These are phyloP conservation scores for Aristolochia fimbriata DNA, from an alignment of 164 flowering plant genomes.

Conservation along the genomic window DNA sequence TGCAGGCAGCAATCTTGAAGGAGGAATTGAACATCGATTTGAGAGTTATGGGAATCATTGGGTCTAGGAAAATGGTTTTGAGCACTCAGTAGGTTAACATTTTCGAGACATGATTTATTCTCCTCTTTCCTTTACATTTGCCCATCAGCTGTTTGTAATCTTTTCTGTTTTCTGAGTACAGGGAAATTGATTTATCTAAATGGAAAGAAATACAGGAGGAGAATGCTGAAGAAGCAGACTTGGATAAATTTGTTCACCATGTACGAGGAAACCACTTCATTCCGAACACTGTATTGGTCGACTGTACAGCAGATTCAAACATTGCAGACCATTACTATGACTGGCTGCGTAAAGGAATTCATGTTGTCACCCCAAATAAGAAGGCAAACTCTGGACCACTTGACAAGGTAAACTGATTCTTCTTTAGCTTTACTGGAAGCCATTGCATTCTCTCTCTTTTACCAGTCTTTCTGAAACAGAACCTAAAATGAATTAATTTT, in stretches of 20 bases:
- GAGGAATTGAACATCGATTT: conserved; percentile 88
- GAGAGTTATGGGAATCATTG: conserved; percentile 92
- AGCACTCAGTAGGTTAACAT: conserved; percentile 57
- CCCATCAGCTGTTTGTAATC: background rate
- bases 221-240: conserved; percentile 65
- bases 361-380: conserved; percentile 90
- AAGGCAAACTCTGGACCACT: conserved; percentile 99
- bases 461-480: no score
- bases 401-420: conserved; percentile 52
- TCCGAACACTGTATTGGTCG: conserved; percentile 85
- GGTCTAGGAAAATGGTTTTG: conserved; percentile 71
- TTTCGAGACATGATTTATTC: background rate
- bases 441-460: no score
- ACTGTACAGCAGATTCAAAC: conserved; percentile 76
- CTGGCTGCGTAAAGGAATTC: conserved; percentile 91
- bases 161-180: conserved; percentile 14
- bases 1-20: conserved; percentile 79
- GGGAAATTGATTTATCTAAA: conserved; percentile 71
- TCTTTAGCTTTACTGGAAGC: no score
- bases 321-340: conserved; percentile 68
- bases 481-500: no score
- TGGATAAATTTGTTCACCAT: conserved; percentile 69
- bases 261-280: conserved; percentile 87
- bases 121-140: background rate
- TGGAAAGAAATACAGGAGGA: conserved; percentile 69